phyloP scores from a whole-genome alignment of 140 eudicot genomes.

The Bidens hawaiensis region DNA sequence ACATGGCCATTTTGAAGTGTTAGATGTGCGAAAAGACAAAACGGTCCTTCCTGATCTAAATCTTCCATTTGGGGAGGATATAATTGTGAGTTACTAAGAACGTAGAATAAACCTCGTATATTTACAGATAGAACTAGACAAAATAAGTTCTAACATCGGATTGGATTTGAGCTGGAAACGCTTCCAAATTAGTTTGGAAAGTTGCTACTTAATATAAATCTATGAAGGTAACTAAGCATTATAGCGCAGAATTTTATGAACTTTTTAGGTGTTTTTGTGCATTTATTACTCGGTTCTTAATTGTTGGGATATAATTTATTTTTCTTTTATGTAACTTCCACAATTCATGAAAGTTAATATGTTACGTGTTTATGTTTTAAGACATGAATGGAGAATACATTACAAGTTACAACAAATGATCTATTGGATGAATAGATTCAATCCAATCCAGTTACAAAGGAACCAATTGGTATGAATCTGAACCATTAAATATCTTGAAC shows the following conservation, averaged over 20 bases:
- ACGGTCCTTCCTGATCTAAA: constrained; percentile 72
- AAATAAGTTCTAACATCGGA: constrained; percentile 31
- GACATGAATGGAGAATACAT: not conserved
- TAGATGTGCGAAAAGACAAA: constrained; percentile 19
- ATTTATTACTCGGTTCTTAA: not conserved
- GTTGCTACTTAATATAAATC: constrained; percentile 24
- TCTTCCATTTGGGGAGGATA: constrained; percentile 45
- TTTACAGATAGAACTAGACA: constrained; percentile 10
- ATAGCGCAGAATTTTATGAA: not conserved
- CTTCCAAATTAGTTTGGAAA: constrained; percentile 20
- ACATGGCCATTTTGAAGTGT: constrained; percentile 12
- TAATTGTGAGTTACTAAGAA: constrained; percentile 30
- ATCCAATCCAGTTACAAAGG: too few relatives aligned
- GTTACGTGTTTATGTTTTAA: not conserved
- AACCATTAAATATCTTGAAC: too few relatives aligned
- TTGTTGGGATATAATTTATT: constrained; percentile 10
- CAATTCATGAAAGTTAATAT: constrained; percentile 3
- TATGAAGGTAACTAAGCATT: constrained; percentile 18
- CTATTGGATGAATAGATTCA: too few relatives aligned
- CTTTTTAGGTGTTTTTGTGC: constrained; percentile 31
- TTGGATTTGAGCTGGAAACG: constrained; percentile 14
- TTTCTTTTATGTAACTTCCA: constrained; percentile 16
- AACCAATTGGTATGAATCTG: too few relatives aligned
- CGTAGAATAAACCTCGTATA: constrained; percentile 24
- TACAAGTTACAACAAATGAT: not conserved